Percentiles rank a stretch among this genome's conserved stretches.
Conservation (phyloP, 805 yeast genomes). For the Metschnikowia colocasiae region DNA sequence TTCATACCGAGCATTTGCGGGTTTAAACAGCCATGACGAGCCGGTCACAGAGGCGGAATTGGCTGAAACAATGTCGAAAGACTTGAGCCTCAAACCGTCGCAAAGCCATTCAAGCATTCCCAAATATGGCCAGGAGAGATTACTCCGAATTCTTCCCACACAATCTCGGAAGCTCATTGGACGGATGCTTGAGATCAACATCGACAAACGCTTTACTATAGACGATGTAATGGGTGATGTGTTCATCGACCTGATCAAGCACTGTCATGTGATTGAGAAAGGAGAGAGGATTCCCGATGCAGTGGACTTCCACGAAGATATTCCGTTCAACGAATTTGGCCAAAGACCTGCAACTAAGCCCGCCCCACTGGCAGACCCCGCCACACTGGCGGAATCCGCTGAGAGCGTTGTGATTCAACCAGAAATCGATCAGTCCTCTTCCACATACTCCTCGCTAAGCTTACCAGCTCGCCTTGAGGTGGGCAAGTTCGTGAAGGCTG, state of each 20-base stretch:
- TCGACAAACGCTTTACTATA: conserved; percentile 55
- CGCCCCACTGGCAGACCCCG: conserved; percentile 1
- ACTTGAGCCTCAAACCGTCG: conserved; percentile 8
- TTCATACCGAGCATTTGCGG: conserved; percentile 62
- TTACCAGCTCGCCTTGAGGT: conserved; percentile 1
- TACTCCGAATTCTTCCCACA: conserved; percentile 67
- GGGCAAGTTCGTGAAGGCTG: conserved; percentile 18
- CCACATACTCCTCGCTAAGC: not conserved
- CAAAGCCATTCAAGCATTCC: conserved; percentile 10
- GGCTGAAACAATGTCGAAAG: conserved; percentile 12
- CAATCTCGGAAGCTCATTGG: conserved; percentile 59
- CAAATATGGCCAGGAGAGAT: conserved; percentile 61
- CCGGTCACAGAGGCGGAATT: conserved; percentile 12
- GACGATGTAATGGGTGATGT: conserved; percentile 51
- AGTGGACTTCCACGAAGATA: conserved; percentile 1
- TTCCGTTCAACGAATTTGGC: conserved; percentile 1
- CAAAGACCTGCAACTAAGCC: conserved; percentile 5
- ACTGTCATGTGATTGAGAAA: conserved; percentile 41
- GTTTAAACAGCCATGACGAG: conserved; percentile 11
- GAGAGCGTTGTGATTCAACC: not conserved
- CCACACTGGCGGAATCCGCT: not conserved
- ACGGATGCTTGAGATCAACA: conserved; percentile 61
- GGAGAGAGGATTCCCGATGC: conserved; percentile 7
- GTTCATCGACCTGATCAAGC: conserved; percentile 56
- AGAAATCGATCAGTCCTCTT: not conserved